Conservation (phyloP, 257 asterid species). For the Solanum rostratum region DNA sequence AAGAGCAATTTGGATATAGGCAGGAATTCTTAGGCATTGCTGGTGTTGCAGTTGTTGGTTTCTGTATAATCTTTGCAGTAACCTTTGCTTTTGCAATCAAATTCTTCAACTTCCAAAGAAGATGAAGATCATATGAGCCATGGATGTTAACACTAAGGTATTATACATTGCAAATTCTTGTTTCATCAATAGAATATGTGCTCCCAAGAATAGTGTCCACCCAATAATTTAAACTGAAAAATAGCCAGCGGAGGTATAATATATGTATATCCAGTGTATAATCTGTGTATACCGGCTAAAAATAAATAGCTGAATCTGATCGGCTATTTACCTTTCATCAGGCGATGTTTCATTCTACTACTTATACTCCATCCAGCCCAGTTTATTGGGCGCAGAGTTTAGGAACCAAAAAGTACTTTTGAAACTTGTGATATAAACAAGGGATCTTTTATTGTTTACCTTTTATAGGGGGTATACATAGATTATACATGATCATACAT, state of each 20-base stretch:
- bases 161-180: neutral
- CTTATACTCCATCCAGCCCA: neutral
- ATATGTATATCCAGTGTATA: neutral
- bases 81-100: constrained; percentile 67
- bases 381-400: neutral
- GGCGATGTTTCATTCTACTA: neutral
- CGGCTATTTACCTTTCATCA: neutral
- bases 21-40: constrained; percentile 62
- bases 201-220: neutral
- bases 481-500: no score
- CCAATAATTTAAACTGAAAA: neutral
- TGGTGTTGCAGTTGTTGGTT: constrained; percentile 43
- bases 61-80: constrained; percentile 51
- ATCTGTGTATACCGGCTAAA: neutral
- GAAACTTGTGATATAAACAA: neutral
- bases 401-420: neutral
- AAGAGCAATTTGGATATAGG: constrained; percentile 52
- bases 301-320: neutral
- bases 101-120: constrained; percentile 68
- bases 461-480: neutral
- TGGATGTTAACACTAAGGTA: neutral
- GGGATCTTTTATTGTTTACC: no score
- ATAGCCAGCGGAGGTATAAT: neutral
- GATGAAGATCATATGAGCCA: constrained; percentile 13
- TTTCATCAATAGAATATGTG: neutral